A percentile compares a stretch with the other conserved stretches of the same genome.
phyloP scores from a whole-genome alignment of 192 early-diverging fungal species.

The Rhizoclosmatium globosum region DNA sequence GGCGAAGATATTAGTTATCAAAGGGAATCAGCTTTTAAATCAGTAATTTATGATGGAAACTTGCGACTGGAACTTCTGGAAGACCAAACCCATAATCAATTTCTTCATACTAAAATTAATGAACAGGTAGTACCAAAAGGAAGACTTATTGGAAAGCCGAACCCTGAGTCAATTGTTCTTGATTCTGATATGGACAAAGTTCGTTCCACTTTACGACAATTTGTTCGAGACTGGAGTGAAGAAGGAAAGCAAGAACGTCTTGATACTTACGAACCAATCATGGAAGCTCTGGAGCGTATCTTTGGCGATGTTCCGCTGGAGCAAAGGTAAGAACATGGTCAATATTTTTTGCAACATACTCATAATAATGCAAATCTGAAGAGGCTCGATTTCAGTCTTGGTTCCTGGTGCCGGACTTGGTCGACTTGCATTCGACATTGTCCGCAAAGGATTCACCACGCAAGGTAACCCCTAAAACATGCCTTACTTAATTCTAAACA shows the following conservation, averaged over 20 bases:
- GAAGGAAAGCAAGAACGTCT: conserved; percentile 85
- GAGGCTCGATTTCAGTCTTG: conserved; percentile 74
- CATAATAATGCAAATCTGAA: conserved; percentile 33
- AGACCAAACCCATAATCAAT: no score
- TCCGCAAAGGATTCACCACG: conserved; percentile 56
- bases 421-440: conserved; percentile 92
- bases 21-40: no score
- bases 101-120: no score
- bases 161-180: conserved; percentile 50
- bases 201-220: conserved; percentile 87
- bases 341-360: no score
- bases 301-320: conserved; percentile 60
- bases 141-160: no score
- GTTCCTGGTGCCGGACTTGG: conserved; percentile 97
- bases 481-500: no score
- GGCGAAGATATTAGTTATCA: no score
- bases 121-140: no score
- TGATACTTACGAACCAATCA: conserved; percentile 81
- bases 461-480: no score
- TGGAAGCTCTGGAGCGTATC: conserved; percentile 70
- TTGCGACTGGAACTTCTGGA: no score
- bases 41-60: no score
- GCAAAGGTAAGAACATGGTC: conserved; percentile 56
- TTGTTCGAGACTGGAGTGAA: conserved; percentile 93
- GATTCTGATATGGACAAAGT: conserved; percentile 86